A percentile compares a stretch with the other conserved stretches of the same genome.
These are phyloP conservation scores for Phaffomyces opuntiae DNA, from an alignment of 805 yeast genomes.

Conservation along the genomic window DNA sequence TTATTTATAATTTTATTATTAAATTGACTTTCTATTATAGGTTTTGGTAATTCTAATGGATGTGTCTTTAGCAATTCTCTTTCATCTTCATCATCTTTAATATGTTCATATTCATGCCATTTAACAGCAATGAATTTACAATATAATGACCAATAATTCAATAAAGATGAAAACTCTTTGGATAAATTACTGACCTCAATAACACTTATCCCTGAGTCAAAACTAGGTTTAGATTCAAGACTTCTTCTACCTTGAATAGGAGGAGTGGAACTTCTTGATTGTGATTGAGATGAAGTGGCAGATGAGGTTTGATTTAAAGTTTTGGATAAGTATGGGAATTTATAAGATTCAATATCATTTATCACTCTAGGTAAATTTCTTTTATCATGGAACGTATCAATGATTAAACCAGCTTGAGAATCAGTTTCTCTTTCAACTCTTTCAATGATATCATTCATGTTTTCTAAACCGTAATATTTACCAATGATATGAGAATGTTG, in stretches of 20 bases:
- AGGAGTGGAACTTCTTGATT: conserved; percentile 1
- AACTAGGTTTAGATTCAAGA: conserved; percentile 25
- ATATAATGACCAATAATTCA: conserved; percentile 83
- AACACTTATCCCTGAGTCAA: conserved; percentile 32
- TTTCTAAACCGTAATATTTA: conserved; percentile 57
- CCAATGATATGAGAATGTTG: conserved; percentile 81
- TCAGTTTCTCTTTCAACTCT: conserved; percentile 84
- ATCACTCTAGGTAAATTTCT: conserved; percentile 51
- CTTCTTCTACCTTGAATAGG: conserved; percentile 14
- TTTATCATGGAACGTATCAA: conserved; percentile 79
- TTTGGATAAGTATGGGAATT: conserved; percentile 34
- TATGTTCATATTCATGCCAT: conserved; percentile 44
- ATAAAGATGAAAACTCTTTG: conserved; percentile 65
- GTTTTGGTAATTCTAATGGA: conserved; percentile 39
- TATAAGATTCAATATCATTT: conserved; percentile 49
- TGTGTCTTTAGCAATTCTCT: background rate
- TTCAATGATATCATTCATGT: conserved; percentile 60
- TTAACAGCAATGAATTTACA: conserved; percentile 63
- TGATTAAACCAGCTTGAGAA: conserved; percentile 81
- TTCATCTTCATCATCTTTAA: background rate
- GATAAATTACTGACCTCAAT: conserved; percentile 60
- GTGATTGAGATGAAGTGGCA: background rate
- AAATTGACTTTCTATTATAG: conserved; percentile 48
- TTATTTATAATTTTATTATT: conserved; percentile 45
- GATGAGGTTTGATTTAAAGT: conserved; percentile 3